Conservation (phyloP, 495 filamentous ascomycete genomes). For the Tuber magnatum region DNA sequence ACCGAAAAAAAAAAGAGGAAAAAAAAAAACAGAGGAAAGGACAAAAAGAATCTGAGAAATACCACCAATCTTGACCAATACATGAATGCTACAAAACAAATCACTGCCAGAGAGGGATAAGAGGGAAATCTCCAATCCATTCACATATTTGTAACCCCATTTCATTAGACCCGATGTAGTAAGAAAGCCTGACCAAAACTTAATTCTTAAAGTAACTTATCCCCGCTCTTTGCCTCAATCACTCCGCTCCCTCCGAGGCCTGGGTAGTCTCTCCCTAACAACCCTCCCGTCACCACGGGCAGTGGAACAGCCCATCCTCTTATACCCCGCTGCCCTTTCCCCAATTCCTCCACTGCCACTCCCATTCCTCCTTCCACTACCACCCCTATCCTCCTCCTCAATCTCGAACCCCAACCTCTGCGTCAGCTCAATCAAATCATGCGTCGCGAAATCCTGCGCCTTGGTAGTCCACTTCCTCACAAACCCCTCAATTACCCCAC, state of each 20-base stretch:
- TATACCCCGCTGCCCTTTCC: constrained; percentile 8
- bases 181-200: background rate
- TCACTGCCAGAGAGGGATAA: background rate
- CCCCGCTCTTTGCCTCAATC: background rate
- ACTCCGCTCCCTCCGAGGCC: constrained; percentile 6
- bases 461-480: constrained; percentile 67
- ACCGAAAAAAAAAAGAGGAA: background rate
- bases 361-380: constrained; percentile 41
- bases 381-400: constrained; percentile 47
- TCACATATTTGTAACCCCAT: background rate
- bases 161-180: background rate
- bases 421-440: constrained; percentile 83
- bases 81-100: background rate
- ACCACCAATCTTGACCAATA: background rate
- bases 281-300: constrained; percentile 14
- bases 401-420: constrained; percentile 25
- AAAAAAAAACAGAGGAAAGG: constrained; percentile 8
- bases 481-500: constrained; percentile 81
- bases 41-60: constrained; percentile 4
- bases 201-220: constrained; percentile 16
- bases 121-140: constrained; percentile 10
- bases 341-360: constrained; percentile 9
- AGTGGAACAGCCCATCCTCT: constrained; percentile 19
- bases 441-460: constrained; percentile 44
- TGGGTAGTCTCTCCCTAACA: constrained; percentile 26